Evolutionary conservation across 2,329 filamentous ascomycete genomes (phyloP), one percentile per base, ranked within the genome.

Genomic region (Paraconiothyrium sp.): DNA sequence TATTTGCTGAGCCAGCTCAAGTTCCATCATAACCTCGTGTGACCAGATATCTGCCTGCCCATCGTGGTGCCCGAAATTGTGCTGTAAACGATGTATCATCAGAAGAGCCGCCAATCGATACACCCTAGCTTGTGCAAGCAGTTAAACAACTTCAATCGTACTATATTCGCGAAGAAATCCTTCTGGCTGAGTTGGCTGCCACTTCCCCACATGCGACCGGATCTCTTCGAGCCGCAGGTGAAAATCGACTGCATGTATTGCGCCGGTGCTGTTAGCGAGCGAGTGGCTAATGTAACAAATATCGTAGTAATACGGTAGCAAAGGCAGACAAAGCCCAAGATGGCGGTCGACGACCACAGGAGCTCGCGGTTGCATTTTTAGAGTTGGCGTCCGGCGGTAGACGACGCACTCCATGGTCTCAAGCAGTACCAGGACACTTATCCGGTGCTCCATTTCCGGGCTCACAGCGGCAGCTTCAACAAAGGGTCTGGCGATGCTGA

Each of bases 391-490:
- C 30, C 50, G 55, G 22, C 60, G 60, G 48, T 50, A 32, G 27
- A 62, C 56, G 14, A 62, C n/a, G 48, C 60, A 62, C 13, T 62
- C 60, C 60, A 58, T 62, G 43, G 50, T 62, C 43, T 62, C 60
- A 7, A 62, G 24, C 14, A 62, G 56, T 11, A 62, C 55, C 24
- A 62, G 60, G 16, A 62, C 39, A n/a, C 35, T 58, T 30, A 54
- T 27, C 20, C 50, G 44, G 34, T 49, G 44, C 35, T 50, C 48
- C n/a, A 37, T 58, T 32, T 50, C 43, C 20, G 50, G 60, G 27
- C 48, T 34, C 24, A 54, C 11, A 6, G 47, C 30, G 14, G 49
- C 16, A n/a, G 37, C 39, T 46, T 54, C 55, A n/a, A 56, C 49
- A n/a, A 55, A 62, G 3, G 56, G 44, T 13, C 50, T 54, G 6